Conservation (phyloP, 2,329 filamentous ascomycete species). For the Albophoma yamanashiensis region DNA sequence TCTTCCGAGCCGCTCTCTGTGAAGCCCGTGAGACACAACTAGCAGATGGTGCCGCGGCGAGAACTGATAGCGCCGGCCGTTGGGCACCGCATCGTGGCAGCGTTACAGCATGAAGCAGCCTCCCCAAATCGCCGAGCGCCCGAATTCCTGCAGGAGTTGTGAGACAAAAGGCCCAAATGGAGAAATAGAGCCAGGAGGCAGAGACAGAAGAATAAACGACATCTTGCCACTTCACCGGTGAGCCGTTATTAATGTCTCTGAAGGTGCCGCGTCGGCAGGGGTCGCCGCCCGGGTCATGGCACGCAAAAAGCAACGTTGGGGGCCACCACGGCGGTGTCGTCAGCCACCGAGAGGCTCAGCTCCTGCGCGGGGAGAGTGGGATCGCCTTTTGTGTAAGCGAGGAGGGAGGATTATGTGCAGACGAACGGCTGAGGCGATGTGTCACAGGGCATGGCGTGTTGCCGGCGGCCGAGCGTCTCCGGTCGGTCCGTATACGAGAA, state of each 20-base stretch:
- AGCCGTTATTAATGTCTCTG: neutral
- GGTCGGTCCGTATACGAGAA: neutral
- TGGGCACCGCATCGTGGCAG: neutral
- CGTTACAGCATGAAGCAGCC: neutral
- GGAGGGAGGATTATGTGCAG: neutral
- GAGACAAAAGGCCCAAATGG: neutral
- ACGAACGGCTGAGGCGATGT: neutral
- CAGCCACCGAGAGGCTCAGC: neutral
- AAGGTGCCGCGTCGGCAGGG: neutral
- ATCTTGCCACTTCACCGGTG: neutral
- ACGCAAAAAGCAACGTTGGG: neutral
- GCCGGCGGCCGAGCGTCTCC: neutral
- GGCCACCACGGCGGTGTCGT: neutral
- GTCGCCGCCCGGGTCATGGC: neutral
- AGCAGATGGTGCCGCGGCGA: neutral
- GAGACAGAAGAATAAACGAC: neutral
- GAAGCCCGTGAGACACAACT: neutral
- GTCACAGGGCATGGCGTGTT: neutral
- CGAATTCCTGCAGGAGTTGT: neutral
- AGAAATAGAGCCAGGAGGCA: neutral
- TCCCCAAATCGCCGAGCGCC: neutral
- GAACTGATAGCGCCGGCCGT: neutral
- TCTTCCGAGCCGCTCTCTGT: neutral
- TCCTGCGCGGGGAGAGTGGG: neutral
- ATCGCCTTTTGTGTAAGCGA: neutral